Base-by-base conservation (phyloP, 352 stramenopile genomes). In the Pythium aristosporum region DNA sequence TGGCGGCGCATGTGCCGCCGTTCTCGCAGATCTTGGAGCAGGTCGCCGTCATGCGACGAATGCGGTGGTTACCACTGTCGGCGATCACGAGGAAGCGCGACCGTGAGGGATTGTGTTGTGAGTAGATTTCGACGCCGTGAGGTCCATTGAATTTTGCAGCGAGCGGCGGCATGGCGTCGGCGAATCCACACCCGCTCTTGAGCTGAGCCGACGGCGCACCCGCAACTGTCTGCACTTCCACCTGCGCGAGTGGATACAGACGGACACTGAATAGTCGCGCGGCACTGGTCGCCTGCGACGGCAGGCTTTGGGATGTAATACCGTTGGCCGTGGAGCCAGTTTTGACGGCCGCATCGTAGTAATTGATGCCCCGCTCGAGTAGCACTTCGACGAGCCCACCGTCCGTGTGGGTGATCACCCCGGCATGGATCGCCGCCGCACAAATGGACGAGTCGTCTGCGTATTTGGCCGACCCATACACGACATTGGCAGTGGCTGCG, bases 11-110 rank as follows among this genome's bases (percentile, higher is more conserved):
- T 20, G 68, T 63, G 8, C 95, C 96, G 36, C 85, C 89, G 58
- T 99, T 99, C 74, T 99, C 96, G 67, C 96, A 99, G 43, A 91
- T 76, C 62, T 97, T 97, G 47, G 86, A 80, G 71, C 96, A 99
- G 10, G 70, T 79, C 7, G 96, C 94, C 3, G 86, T 95, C 58
- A 98, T 72, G 8, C 72, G 79, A n/a, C 96, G 85, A 52, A 99
- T 94, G 8, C 82, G 80, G 77, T 99, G 86, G 61, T 98, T 99
- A n/a, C 82, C 79, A 39, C 82, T 89, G 72, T 99, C 96, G 9
- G 96, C 91, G 37, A 99, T 77, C 49, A 92, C 93, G 41, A 98
- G 63, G 49, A 90, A 61, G 16, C 81, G 58, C 13, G 77, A 78
- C n/a, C 75, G 77, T 57, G 74, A 87, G 20, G 79, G 85, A 23